These are phyloP conservation scores for Malus hybrid DNA, from an alignment of 331 rosid genomes.

Conservation along the genomic window DNA sequence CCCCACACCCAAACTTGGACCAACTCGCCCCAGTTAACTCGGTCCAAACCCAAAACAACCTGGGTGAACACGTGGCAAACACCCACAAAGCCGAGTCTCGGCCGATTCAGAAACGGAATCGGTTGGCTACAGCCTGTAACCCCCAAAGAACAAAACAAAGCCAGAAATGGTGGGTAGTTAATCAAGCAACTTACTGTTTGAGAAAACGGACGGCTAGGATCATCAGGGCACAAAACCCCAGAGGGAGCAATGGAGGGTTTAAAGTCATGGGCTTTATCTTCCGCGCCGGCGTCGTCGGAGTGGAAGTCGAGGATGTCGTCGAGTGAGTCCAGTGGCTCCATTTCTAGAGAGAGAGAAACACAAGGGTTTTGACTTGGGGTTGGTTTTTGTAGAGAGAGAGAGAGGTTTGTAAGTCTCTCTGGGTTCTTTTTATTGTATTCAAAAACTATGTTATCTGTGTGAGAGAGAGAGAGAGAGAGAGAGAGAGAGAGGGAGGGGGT, in stretches of 20 bases:
- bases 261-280: neutral
- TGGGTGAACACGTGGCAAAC: slow-evolving; percentile 6
- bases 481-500: too few relatives aligned
- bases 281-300: slow-evolving; percentile 44
- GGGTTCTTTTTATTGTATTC: too few relatives aligned
- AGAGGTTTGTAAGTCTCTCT: neutral
- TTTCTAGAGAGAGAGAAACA: slow-evolving; percentile 25
- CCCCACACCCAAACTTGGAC: neutral
- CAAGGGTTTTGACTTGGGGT: neutral
- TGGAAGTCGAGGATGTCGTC: slow-evolving; percentile 69
- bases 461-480: too few relatives aligned
- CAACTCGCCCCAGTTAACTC: slow-evolving; percentile 25
- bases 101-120: slow-evolving; percentile 3
- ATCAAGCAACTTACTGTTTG: slow-evolving; percentile 33
- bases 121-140: neutral
- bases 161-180: neutral
- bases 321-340: slow-evolving; percentile 52
- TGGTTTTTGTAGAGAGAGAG: slow-evolving; percentile 10
- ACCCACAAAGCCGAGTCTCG: slow-evolving; percentile 1
- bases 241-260: slow-evolving; percentile 19
- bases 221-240: slow-evolving; percentile 30
- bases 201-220: slow-evolving; percentile 31
- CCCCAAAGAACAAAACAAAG: neutral
- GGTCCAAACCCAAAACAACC: slow-evolving; percentile 11
- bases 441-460: too few relatives aligned